Conservation (phyloP, 2,329 filamentous ascomycete genomes). For the Fusarium sp. region DNA sequence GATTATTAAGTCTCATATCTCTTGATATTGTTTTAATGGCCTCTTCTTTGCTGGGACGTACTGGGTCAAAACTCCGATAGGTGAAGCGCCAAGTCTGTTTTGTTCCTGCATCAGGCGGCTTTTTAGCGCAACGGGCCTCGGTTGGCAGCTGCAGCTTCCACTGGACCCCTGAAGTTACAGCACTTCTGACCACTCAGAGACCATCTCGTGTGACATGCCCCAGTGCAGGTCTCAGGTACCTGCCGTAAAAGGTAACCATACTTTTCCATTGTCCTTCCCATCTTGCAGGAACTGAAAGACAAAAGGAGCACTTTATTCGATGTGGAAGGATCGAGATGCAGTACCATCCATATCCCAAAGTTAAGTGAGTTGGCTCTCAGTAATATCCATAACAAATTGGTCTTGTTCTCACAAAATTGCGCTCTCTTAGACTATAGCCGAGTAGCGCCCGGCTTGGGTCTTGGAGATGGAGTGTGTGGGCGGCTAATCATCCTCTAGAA, state of each 20-base stretch:
- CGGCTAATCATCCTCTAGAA: constrained; percentile 24
- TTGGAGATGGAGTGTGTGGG: constrained; percentile 16
- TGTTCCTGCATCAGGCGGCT: constrained; percentile 44
- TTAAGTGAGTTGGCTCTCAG: neutral
- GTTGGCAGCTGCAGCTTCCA: constrained; percentile 31
- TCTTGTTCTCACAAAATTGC: constrained; percentile 24
- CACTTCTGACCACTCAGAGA: constrained; percentile 16
- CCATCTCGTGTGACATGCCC: constrained; percentile 21
- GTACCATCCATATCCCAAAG: neutral
- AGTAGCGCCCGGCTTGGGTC: constrained; percentile 8
- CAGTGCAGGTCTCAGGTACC: constrained; percentile 16
- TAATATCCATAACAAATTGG: constrained; percentile 5
- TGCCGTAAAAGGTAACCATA: constrained; percentile 27
- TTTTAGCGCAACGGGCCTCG: constrained; percentile 39
- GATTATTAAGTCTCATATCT: neutral
- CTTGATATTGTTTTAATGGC: neutral
- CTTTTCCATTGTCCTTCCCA: neutral
- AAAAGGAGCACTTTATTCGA: neutral
- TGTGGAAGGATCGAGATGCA: neutral
- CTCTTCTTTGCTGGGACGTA: neutral
- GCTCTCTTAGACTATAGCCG: constrained; percentile 15
- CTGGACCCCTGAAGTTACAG: constrained; percentile 22
- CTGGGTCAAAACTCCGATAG: neutral
- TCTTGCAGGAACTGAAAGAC: neutral
- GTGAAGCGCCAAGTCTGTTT: constrained; percentile 19